A percentile compares a stretch with the other conserved stretches of the same genome.
Evolutionary conservation across 495 filamentous ascomycete genomes (phyloP).

Genomic region (Aspergillus diversus): DNA sequence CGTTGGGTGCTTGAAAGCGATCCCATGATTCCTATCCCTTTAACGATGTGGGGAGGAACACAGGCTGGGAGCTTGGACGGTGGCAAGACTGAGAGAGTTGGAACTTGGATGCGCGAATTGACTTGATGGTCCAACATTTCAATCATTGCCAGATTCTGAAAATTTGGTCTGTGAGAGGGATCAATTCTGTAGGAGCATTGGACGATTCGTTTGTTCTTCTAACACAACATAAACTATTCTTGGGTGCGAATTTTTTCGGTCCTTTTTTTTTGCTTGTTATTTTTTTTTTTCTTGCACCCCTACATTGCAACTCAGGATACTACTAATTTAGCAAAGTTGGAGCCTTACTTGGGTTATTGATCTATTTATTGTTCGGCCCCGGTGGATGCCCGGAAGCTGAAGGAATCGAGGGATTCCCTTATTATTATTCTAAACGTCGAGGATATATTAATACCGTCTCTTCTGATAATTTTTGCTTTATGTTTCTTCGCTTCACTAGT

Average conservation of each 20-base stretch:
- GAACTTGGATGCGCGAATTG: too few species aligned
- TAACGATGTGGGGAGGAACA: too few species aligned
- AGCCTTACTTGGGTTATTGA: slow-evolving; percentile 28
- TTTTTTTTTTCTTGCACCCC: not conserved
- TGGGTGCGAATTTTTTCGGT: not conserved
- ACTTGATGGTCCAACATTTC: too few species aligned
- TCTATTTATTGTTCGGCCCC: slow-evolving; percentile 17
- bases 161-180: not conserved
- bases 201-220: not conserved
- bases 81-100: not conserved
- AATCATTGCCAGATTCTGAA: not conserved
- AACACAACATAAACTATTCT: too few species aligned
- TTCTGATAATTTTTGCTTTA: slow-evolving; percentile 2
- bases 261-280: not conserved
- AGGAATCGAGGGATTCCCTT: slow-evolving; percentile 9
- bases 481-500: not conserved
- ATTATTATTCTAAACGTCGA: slow-evolving; percentile 4
- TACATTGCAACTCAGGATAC: not conserved
- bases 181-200: not conserved
- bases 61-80: not conserved
- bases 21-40: not conserved
- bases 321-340: slow-evolving; percentile 2
- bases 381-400: slow-evolving; percentile 14
- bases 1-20: not conserved
- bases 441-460: not conserved